phyloP scores from a whole-genome alignment of 176 grass and related monocot species.

The Zizania latifolia region DNA sequence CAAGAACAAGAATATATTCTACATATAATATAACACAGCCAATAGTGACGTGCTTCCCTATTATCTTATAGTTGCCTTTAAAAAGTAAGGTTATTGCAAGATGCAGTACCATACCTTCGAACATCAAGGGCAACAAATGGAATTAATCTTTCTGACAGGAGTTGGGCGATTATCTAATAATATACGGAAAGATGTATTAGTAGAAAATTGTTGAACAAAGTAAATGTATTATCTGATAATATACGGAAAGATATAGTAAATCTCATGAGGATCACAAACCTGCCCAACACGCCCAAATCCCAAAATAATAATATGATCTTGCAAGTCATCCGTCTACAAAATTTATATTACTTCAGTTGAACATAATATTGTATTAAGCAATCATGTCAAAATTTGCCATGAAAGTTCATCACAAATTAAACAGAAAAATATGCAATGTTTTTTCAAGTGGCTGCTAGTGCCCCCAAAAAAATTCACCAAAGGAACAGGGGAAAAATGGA shows the following conservation, averaged over 20 bases:
- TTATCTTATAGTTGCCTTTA: not conserved
- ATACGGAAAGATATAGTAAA: not conserved
- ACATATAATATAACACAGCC: not conserved
- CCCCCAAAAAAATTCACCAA: too few relatives aligned
- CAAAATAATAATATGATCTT: constrained; percentile 98
- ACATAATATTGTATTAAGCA: not conserved
- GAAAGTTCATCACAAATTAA: not conserved
- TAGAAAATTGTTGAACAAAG: not conserved
- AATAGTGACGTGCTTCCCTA: constrained; percentile 13
- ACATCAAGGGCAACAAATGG: constrained; percentile 97
- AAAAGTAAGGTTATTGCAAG: constrained; percentile 7
- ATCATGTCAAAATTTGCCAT: not conserved
- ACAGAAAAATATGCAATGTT: not conserved
- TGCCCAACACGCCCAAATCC: constrained; percentile 98
- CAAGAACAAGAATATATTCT: not conserved
- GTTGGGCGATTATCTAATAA: constrained; percentile 88
- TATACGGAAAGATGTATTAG: constrained; percentile 7
- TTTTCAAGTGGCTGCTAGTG: not conserved
- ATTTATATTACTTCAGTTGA: not conserved
- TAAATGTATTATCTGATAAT: too few relatives aligned
- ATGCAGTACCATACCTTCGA: constrained; percentile 62
- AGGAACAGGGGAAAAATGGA: not conserved
- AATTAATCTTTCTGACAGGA: constrained; percentile 92
- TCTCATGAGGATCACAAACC: constrained; percentile 41
- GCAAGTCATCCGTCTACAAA: constrained; percentile 94